Evolutionary conservation across 495 filamentous ascomycete species (phyloP), one percentile per base, ranked within the genome.

Genomic region (Neohortaea acidophila): DNA sequence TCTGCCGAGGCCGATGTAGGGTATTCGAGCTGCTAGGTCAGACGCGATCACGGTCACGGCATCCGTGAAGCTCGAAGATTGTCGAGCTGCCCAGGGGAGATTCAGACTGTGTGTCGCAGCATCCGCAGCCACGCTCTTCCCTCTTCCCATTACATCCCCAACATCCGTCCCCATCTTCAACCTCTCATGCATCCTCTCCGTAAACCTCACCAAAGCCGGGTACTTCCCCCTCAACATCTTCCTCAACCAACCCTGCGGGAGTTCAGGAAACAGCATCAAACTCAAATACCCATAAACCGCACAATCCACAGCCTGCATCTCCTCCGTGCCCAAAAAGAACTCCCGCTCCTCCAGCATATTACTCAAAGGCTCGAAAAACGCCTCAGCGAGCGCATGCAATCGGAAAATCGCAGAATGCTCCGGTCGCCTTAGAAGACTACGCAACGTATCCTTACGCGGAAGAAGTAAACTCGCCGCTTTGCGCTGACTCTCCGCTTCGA

Each of bases 241-340:
- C 33, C 64, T 61, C 15, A 93, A 64, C 74, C 81, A 94, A 18
- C 70, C 55, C 35, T 78, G 68, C 15, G 83, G 79, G 20, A 89
- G 53, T 0, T 77, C 66, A 2, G 81, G 73, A 14, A 79, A 64
- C 2, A 81, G 58, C 57, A 80, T 78, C 28, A 94, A 56, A 6
- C 72, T 67, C 28, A 94, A 59, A 57, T 87, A 93, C 15, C 73
- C 89, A 41, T 79, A 64, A 1, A 70, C 76, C 19, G 92, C 49
- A 53, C 81, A 92, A 58, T 92, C 79, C n/a, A 84, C 56, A 33
- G 65, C 75, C n/a, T 71, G 68, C 3, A 72, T 65, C 2, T 53
- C 45, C 0, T 58, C 51, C 11, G 60, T 56, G 5, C 60, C 59
- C 1, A 85, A 59, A 13, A 80, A 54, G 48, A 64, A 76, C 8